A percentile compares a stretch with the other conserved stretches of the same genome.
Evolutionary conservation across 768 basidiomycete species (phyloP).

Genomic region (Tephrocybe sp.): DNA sequence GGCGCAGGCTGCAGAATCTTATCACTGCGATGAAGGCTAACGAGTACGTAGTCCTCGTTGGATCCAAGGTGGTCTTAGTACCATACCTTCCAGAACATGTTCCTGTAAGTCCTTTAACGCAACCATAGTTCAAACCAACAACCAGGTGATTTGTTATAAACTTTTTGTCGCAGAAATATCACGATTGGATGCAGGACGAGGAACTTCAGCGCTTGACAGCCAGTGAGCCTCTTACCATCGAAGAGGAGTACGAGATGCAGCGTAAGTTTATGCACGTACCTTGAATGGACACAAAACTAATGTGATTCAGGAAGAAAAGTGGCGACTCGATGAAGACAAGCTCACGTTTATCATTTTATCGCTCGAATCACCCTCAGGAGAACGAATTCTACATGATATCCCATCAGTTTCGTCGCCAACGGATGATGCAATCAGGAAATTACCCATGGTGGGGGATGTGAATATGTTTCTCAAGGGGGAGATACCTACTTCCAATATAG

Average conservation of each 20-base stretch:
- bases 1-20: no score
- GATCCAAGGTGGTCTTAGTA: conserved; percentile 67
- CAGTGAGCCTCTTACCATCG: conserved; percentile 76
- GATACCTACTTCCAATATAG: conserved; percentile 15
- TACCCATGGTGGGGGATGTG: conserved; percentile 87
- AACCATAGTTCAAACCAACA: background rate
- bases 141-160: no score
- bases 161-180: conserved; percentile 57
- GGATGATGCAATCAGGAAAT: conserved; percentile 30
- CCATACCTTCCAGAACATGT: conserved; percentile 71
- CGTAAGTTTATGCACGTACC: conserved; percentile 36
- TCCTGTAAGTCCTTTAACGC: conserved; percentile 27
- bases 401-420: conserved; percentile 20
- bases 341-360: conserved; percentile 88
- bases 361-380: conserved; percentile 23
- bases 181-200: conserved; percentile 83
- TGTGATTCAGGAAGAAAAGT: conserved; percentile 65
- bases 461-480: conserved; percentile 80
- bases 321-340: conserved; percentile 87
- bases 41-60: conserved; percentile 61
- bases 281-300: background rate
- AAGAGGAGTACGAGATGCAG: conserved; percentile 90
- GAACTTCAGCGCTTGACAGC: conserved; percentile 76
- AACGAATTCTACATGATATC: conserved; percentile 4
- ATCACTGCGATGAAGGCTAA: conserved; percentile 59